Conservation (phyloP, 805 yeast genomes). For the Scheffersomyces stipitis region DNA sequence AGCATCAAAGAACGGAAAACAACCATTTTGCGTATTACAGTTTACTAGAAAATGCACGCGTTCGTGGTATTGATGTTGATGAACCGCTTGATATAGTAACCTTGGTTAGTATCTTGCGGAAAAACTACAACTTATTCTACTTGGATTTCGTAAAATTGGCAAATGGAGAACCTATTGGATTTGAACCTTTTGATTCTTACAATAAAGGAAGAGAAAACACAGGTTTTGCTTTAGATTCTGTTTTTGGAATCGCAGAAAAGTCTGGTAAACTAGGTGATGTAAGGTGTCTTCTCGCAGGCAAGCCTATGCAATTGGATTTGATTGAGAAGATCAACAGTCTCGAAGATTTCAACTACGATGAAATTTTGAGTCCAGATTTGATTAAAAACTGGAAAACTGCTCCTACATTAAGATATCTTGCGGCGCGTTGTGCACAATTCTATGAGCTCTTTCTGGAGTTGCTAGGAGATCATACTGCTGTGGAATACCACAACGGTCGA, state of each 20-base stretch:
- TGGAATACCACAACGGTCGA: conserved; percentile 49
- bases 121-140: conserved; percentile 32
- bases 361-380: conserved; percentile 25
- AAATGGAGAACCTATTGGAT: conserved; percentile 45
- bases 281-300: too few species aligned
- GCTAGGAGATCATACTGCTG: conserved; percentile 41
- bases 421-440: conserved; percentile 54
- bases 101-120: conserved; percentile 36
- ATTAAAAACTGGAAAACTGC: conserved; percentile 50
- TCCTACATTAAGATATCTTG: conserved; percentile 55
- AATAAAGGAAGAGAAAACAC: conserved; percentile 8
- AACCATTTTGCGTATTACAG: conserved; percentile 36
- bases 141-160: conserved; percentile 47
- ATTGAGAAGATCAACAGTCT: conserved; percentile 7
- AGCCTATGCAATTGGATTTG: not conserved
- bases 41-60: conserved; percentile 45
- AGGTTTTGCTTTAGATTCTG: conserved; percentile 4
- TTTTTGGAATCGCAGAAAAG: conserved; percentile 6
- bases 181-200: conserved; percentile 37
- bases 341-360: conserved; percentile 16
- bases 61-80: conserved; percentile 50
- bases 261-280: too few species aligned
- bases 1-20: conserved; percentile 12
- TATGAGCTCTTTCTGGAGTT: conserved; percentile 34
- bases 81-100: conserved; percentile 44